Conservation (phyloP, 768 basidiomycete genomes). For the Fomitopsis pulvina region DNA sequence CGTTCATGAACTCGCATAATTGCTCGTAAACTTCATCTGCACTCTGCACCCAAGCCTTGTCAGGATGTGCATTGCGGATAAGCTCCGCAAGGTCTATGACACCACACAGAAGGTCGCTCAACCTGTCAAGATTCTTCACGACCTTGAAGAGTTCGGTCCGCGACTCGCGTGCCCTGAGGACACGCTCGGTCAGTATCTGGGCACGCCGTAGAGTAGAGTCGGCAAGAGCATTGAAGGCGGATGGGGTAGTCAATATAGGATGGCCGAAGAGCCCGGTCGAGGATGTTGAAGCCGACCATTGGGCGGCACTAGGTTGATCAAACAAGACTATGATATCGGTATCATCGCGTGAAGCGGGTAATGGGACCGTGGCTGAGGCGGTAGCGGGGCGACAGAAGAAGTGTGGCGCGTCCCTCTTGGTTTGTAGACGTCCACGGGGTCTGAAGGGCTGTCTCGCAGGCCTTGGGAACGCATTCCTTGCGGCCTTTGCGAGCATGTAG, state of each 20-base stretch:
- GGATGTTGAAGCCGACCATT: slow-evolving; percentile 35
- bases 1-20: slow-evolving; percentile 96
- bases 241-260: slow-evolving; percentile 59
- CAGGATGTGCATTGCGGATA: slow-evolving; percentile 89
- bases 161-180: slow-evolving; percentile 66
- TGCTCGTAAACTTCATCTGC: slow-evolving; percentile 87
- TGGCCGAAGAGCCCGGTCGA: slow-evolving; percentile 85
- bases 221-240: slow-evolving; percentile 64
- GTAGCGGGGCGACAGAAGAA: slow-evolving; percentile 23
- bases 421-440: slow-evolving; percentile 37
- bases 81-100: slow-evolving; percentile 97
- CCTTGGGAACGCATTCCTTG: slow-evolving; percentile 36
- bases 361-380: slow-evolving; percentile 36
- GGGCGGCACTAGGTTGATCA: slow-evolving; percentile 48
- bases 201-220: slow-evolving; percentile 78
- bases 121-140: slow-evolving; percentile 92
- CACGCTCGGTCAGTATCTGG: slow-evolving; percentile 76
- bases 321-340: slow-evolving; percentile 61
- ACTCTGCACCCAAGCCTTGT: slow-evolving; percentile 72
- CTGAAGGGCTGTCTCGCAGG: slow-evolving; percentile 28
- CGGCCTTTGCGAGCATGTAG: slow-evolving; percentile 30
- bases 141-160: slow-evolving; percentile 73
- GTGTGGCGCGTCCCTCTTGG: slow-evolving; percentile 19
- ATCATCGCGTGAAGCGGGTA: slow-evolving; percentile 63
- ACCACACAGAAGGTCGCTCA: slow-evolving; percentile 93